These are phyloP conservation scores for Cladosporium austrohemisphaericum DNA, from an alignment of 2,329 filamentous ascomycete genomes.

Conservation along the genomic window DNA sequence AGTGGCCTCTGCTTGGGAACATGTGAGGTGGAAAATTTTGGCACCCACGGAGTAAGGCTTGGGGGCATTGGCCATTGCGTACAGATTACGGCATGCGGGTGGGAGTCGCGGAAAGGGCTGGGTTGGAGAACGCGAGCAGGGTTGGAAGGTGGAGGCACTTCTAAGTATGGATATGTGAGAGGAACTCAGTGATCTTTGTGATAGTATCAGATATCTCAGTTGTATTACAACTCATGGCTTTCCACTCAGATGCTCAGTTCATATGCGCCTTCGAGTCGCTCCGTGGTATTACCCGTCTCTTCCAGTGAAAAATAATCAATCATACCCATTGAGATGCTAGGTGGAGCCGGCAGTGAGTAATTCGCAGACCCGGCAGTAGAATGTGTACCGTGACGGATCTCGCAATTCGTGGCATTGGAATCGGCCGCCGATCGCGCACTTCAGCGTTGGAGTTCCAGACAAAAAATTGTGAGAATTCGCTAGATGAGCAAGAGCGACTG, in stretches of 20 bases:
- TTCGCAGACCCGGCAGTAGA: too few species aligned
- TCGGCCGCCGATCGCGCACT: constrained; percentile 11
- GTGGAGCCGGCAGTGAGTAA: too few species aligned
- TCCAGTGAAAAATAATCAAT: neutral
- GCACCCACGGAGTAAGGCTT: constrained; percentile 2
- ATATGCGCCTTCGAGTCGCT: too few species aligned
- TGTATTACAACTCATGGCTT: too few species aligned
- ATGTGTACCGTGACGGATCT: too few species aligned
- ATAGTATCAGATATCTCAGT: too few species aligned
- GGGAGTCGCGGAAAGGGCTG: too few species aligned
- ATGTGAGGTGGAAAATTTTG: constrained; percentile 11
- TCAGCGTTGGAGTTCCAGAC: constrained; percentile 1
- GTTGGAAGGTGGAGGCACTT: constrained; percentile 7
- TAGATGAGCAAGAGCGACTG: constrained; percentile 4
- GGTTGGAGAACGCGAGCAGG: constrained; percentile 8
- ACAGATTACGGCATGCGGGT: neutral
- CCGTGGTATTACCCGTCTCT: too few species aligned
- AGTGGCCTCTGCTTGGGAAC: constrained; percentile 11
- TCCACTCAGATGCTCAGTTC: too few species aligned
- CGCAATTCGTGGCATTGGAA: too few species aligned
- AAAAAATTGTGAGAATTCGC: constrained; percentile 13
- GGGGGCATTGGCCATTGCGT: constrained; percentile 7
- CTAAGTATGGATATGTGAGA: too few species aligned
- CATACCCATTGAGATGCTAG: neutral
- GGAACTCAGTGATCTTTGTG: too few species aligned